Conservation (phyloP, 768 basidiomycete species). For the Holtermannia corniformis region DNA sequence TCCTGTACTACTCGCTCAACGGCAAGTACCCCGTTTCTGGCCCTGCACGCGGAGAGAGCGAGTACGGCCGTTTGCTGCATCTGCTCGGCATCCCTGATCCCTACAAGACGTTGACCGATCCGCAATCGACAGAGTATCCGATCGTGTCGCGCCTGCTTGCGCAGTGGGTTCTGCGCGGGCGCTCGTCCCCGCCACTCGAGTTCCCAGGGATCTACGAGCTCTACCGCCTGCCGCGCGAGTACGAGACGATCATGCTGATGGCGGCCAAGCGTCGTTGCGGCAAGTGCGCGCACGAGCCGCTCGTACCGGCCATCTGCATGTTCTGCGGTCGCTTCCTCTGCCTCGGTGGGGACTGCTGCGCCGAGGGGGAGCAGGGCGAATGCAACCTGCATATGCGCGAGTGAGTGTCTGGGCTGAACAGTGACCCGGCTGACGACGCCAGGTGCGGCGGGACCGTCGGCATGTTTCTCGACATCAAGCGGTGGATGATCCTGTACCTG, state of each 20-base stretch:
- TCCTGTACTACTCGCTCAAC: constrained; percentile 63
- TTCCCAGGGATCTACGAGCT: constrained; percentile 75
- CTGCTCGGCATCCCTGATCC: constrained; percentile 72
- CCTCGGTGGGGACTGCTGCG: constrained; percentile 85
- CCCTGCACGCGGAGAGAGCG: constrained; percentile 45
- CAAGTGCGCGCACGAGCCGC: constrained; percentile 67
- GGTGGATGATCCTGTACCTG: constrained; percentile 79
- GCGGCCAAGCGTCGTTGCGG: constrained; percentile 63
- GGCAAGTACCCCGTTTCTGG: constrained; percentile 18
- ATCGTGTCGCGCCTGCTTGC: constrained; percentile 78
- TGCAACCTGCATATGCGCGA: constrained; percentile 85
- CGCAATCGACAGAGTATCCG: constrained; percentile 24
- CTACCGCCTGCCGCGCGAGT: constrained; percentile 63
- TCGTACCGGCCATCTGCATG: constrained; percentile 81
- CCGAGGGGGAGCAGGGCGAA: constrained; percentile 62
- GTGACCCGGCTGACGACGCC: background rate
- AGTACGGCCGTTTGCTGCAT: constrained; percentile 67
- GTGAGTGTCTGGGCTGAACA: background rate
- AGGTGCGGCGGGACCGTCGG: constrained; percentile 88
- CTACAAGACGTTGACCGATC: constrained; percentile 45
- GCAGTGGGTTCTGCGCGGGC: constrained; percentile 73
- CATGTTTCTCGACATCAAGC: constrained; percentile 81
- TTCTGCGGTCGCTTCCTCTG: constrained; percentile 81
- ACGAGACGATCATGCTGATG: constrained; percentile 73
- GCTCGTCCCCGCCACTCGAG: constrained; percentile 64